These are phyloP conservation scores for Thecaphora thlaspeos DNA, from an alignment of 1,284 basidiomycete genomes.

Conservation along the genomic window DNA sequence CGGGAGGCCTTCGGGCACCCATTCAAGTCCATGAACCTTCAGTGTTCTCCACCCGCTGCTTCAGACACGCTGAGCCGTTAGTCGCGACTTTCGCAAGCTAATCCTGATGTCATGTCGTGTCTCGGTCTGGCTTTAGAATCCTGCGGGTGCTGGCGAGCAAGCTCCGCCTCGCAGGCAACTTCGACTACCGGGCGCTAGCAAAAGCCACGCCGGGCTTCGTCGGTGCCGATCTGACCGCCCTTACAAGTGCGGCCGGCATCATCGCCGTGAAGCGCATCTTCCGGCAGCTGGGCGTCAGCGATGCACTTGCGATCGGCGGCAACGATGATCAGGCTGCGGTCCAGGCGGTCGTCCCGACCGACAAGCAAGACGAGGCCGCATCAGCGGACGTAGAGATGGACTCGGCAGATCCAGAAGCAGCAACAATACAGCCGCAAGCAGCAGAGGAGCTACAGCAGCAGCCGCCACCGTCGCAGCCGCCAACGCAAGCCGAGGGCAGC, in stretches of 20 bases:
- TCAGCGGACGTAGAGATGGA: conserved; percentile 33
- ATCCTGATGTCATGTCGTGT: no score
- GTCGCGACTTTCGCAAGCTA: no score
- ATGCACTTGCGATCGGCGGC: background rate
- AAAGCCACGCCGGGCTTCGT: conserved; percentile 96
- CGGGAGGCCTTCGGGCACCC: conserved; percentile 39
- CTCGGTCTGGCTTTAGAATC: no score
- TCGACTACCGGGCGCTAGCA: conserved; percentile 77
- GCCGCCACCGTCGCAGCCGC: background rate
- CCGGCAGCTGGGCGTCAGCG: conserved; percentile 65
- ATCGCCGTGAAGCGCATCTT: conserved; percentile 96
- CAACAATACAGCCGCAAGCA: background rate
- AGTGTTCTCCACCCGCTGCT: background rate
- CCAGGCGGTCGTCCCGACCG: conserved; percentile 32
- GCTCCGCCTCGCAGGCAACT: conserved; percentile 67
- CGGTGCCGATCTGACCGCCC: conserved; percentile 85
- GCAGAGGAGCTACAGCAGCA: conserved; percentile 1
- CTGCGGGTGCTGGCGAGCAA: conserved; percentile 49
- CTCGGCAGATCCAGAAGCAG: background rate
- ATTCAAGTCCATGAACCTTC: conserved; percentile 43
- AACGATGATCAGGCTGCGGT: no score
- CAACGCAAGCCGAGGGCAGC: conserved; percentile 7
- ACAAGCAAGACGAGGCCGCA: background rate
- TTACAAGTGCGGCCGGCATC: conserved; percentile 90
- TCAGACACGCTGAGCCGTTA: no score